Conservation (phyloP, 441 rosid species). For the Eugenia klotzschiana region DNA sequence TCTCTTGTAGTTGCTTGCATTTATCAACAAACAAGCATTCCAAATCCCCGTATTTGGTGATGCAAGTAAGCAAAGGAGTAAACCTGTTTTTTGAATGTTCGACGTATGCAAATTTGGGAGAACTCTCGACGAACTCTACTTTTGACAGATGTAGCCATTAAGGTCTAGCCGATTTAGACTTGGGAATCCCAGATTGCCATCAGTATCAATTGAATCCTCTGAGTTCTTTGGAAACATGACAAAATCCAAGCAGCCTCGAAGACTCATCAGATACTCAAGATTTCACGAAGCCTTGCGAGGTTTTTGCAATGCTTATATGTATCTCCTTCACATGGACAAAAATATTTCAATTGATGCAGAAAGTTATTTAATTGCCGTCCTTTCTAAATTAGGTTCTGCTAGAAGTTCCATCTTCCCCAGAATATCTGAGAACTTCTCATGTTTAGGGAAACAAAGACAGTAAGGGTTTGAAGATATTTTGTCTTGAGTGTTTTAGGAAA, state of each 20-base stretch:
- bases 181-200: background rate
- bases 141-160: background rate
- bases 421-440: background rate
- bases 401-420: background rate
- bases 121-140: background rate
- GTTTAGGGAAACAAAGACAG: background rate
- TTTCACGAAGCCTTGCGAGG: background rate
- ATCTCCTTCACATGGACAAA: background rate
- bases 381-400: background rate
- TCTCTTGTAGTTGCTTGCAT: background rate
- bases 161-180: background rate
- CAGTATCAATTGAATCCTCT: background rate
- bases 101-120: fast-evolving
- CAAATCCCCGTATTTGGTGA: fast-evolving
- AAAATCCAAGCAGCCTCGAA: background rate
- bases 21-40: fast-evolving
- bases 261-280: background rate
- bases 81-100: fast-evolving
- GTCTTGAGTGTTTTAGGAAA: background rate
- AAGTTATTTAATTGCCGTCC: background rate
- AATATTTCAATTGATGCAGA: background rate
- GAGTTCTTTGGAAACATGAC: background rate
- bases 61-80: background rate
- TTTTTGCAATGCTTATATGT: background rate
- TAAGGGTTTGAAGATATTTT: background rate